Base-by-base conservation (phyloP, 179 eudicot species). In the Spinacia oleracea region DNA sequence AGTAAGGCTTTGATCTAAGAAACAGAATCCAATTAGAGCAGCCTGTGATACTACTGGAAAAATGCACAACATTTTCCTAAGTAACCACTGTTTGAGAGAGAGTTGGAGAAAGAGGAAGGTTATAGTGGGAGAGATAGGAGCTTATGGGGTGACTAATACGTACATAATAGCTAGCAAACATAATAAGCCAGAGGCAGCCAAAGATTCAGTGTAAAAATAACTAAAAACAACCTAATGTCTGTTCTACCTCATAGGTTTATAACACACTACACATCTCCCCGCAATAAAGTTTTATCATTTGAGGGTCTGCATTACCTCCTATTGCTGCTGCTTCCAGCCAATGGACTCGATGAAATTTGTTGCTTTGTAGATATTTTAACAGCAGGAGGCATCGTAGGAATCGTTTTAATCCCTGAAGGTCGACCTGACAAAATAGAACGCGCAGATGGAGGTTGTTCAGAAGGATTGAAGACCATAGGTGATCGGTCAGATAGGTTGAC, bases 381-480 rank as follows among this genome's bases (percentile, higher is more conserved):
- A 64, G 87, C 85, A 63, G 96, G 80, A 35, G 92, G 93, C 58
- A 92, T 86, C 81, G 84, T 86, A 46, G 88, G 82, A 80, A 85
- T 82, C n/a, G 89, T 40, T 86, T 89, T 96, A 42, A 81, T 80
- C 81, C 84, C 89, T 59, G 89, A 32, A 72, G 91, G 89, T 71
- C 90, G 85, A 20, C 81, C 84, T 51, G 78, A 35, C 15, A 87
- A 65, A 58, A 70, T 43, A 78, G 89, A 83, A 60, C 87, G 90
- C 67, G 91, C 88, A 80, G 92, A 90, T 68, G 83, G 78, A 84
- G 92, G 92, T 62, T 92, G 97, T 73, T 94, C 97, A 56, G 76
- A 25, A 18, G 81, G 65, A 77, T 60, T 73, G 40, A 73, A 59
- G 59, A 81, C 59, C 79, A 56, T 50, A 8, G 84, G 70, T n/a